Evolutionary conservation across 2,329 filamentous ascomycete species (phyloP).

Genomic region (Gremmenia infestans): DNA sequence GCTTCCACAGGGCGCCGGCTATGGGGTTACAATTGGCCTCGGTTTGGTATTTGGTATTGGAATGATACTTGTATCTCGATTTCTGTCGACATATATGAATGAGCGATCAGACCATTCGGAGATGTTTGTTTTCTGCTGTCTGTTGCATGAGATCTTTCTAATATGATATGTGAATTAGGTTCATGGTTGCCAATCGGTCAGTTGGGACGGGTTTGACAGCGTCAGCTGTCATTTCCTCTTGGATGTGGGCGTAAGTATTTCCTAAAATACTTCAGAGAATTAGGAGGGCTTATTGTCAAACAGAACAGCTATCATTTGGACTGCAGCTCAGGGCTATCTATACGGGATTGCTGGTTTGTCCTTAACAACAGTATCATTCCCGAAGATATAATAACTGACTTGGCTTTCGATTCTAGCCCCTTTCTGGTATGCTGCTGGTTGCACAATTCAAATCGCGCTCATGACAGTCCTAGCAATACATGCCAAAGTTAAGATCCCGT

Average conservation of each 20-base stretch:
- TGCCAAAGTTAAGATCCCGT: not conserved
- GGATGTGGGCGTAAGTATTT: slow-evolving; percentile 83
- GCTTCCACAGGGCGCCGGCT: slow-evolving; percentile 35
- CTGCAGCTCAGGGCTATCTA: not conserved
- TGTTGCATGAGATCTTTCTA: slow-evolving; percentile 56
- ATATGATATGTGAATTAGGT: slow-evolving; percentile 83
- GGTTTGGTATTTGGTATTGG: slow-evolving; percentile 58
- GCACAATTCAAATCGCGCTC: slow-evolving; percentile 76
- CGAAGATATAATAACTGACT: not conserved
- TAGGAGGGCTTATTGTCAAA: not conserved
- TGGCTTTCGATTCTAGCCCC: slow-evolving; percentile 50
- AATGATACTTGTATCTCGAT: slow-evolving; percentile 42
- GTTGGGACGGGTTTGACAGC: slow-evolving; percentile 84
- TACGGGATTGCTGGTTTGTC: not conserved
- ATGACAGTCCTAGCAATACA: slow-evolving; percentile 82
- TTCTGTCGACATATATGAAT: not conserved
- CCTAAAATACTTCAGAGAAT: slow-evolving; percentile 58
- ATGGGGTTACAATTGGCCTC: slow-evolving; percentile 54
- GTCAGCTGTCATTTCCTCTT: slow-evolving; percentile 79
- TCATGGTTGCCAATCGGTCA: slow-evolving; percentile 77
- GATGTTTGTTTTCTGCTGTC: slow-evolving; percentile 11
- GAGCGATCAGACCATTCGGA: slow-evolving; percentile 10
- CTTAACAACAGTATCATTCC: not conserved
- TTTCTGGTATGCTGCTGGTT: slow-evolving; percentile 59
- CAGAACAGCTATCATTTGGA: not conserved